Conservation (phyloP, 1,139 yeast genomes). For the Magnusiomyces clavatus region DNA sequence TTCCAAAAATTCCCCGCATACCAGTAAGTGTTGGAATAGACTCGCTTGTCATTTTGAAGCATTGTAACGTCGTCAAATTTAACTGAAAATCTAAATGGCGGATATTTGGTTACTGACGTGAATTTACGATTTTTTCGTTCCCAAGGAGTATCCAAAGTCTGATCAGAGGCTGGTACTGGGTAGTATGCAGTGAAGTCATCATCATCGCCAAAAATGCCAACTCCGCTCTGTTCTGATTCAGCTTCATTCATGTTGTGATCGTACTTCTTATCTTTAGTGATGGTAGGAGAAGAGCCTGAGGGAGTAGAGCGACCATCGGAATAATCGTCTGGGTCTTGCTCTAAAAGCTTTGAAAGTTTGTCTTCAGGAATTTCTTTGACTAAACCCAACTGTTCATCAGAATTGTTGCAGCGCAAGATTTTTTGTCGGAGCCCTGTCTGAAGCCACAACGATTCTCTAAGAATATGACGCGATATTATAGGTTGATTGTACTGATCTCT, state of each 20-base stretch:
- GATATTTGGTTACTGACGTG: slow-evolving; percentile 33
- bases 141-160: slow-evolving; percentile 14
- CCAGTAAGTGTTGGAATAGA: slow-evolving; percentile 46
- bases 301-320: neutral
- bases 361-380: slow-evolving; percentile 14
- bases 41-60: slow-evolving; percentile 36
- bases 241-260: slow-evolving; percentile 1
- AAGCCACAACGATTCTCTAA: slow-evolving; percentile 43
- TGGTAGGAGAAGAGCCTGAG: slow-evolving; percentile 1
- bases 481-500: slow-evolving; percentile 32
- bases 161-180: slow-evolving; percentile 21
- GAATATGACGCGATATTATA: slow-evolving; percentile 33
- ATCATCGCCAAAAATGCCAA: slow-evolving; percentile 13
- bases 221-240: slow-evolving; percentile 1
- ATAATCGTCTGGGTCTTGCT: too few relatives aligned
- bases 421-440: slow-evolving; percentile 37
- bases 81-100: slow-evolving; percentile 47
- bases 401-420: slow-evolving; percentile 24
- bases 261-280: neutral
- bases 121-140: neutral
- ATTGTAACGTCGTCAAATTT: slow-evolving; percentile 42
- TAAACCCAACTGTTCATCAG: slow-evolving; percentile 14
- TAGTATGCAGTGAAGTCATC: slow-evolving; percentile 15
- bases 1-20: slow-evolving; percentile 55
- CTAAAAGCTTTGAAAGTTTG: neutral